These are phyloP conservation scores for Neurospora pannonica DNA, from an alignment of 495 filamentous ascomycete species.

Conservation along the genomic window DNA sequence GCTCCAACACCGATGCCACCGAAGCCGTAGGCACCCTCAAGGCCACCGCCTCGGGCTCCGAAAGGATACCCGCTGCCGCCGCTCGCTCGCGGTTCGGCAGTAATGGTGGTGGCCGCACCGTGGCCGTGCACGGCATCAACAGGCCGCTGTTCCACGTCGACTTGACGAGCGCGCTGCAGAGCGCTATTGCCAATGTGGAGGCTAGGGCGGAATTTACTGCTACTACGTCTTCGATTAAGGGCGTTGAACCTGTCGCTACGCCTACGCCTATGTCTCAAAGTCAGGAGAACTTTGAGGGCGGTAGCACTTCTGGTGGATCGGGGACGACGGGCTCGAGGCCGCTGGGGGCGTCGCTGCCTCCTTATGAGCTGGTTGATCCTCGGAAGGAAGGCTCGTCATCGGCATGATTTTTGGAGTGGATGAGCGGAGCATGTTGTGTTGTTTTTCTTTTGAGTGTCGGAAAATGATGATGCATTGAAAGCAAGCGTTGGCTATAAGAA, in stretches of 20 bases:
- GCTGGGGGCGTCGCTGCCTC: background rate
- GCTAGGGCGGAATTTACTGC: conserved; percentile 16
- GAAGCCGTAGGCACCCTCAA: background rate
- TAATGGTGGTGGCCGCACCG: conserved; percentile 21
- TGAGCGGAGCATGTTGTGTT: background rate
- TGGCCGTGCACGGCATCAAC: conserved; percentile 75
- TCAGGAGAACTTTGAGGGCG: background rate
- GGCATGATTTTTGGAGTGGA: background rate
- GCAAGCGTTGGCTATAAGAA: background rate
- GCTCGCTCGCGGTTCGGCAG: background rate
- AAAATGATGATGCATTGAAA: background rate
- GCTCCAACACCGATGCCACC: background rate
- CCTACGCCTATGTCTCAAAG: background rate
- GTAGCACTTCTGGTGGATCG: background rate
- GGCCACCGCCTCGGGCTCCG: background rate
- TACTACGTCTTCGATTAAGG: background rate
- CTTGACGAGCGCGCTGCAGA: conserved; percentile 82
- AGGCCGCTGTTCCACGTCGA: conserved; percentile 92
- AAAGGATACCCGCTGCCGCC: background rate
- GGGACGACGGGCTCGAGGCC: background rate
- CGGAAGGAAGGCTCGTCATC: background rate
- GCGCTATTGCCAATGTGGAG: conserved; percentile 72
- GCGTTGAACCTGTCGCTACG: background rate
- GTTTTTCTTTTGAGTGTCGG: background rate
- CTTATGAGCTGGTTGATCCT: background rate